Percentiles rank a stretch among this genome's conserved stretches.
phyloP scores from a whole-genome alignment of 169 alveolate species.

The Babesia sp. region DNA sequence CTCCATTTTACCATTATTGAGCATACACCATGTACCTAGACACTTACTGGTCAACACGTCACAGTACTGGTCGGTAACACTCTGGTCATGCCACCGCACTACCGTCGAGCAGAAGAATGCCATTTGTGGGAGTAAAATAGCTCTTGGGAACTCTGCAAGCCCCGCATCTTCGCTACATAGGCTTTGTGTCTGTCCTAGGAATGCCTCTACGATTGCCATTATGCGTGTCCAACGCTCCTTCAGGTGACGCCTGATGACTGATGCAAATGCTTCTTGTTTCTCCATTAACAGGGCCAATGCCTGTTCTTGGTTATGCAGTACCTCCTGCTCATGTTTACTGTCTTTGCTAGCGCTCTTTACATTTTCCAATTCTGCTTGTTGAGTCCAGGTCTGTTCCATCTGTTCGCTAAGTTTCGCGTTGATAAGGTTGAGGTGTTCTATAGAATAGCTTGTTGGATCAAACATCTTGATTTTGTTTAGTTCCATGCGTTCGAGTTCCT shows the following conservation, averaged over 20 bases:
- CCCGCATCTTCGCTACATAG: conserved; percentile 63
- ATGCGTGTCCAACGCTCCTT: conserved; percentile 76
- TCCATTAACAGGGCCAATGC: conserved; percentile 19
- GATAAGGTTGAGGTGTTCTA: conserved; percentile 28
- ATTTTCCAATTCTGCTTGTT: conserved; percentile 27
- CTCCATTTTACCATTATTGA: conserved; percentile 57
- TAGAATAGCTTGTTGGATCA: conserved; percentile 39
- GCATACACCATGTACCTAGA: conserved; percentile 75
- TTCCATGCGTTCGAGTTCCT: conserved; percentile 34
- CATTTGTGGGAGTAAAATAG: conserved; percentile 68
- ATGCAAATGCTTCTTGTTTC: conserved; percentile 36
- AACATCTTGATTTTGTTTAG: conserved; percentile 18
- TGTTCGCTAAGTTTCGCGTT: conserved; percentile 37
- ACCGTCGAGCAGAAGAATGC: conserved; percentile 66
- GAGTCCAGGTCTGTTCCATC: conserved; percentile 42
- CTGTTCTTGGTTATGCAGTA: conserved; percentile 14
- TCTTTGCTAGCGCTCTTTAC: conserved; percentile 20
- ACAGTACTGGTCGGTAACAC: conserved; percentile 69
- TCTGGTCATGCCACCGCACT: conserved; percentile 68
- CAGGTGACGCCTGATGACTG: conserved; percentile 26
- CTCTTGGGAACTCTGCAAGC: conserved; percentile 69
- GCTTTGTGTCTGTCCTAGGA: conserved; percentile 65
- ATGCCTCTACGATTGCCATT: conserved; percentile 67
- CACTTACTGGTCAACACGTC: conserved; percentile 72
- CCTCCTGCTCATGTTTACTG: background rate